phyloP scores from a whole-genome alignment of 495 filamentous ascomycete genomes.

The Mycothermus thermophilus region DNA sequence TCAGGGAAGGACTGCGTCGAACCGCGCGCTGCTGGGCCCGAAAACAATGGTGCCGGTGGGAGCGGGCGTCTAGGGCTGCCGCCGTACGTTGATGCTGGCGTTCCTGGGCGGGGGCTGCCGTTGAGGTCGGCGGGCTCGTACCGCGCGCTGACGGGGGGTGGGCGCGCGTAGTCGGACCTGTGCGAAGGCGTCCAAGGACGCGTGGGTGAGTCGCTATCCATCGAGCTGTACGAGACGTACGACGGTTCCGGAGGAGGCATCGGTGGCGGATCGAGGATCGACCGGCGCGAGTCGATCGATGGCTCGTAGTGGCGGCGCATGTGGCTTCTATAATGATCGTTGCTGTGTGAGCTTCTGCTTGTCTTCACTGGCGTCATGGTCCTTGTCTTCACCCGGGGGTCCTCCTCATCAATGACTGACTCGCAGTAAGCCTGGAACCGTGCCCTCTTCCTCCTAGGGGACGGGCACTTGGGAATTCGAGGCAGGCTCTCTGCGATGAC shows the following conservation, averaged over 20 bases:
- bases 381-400: no score
- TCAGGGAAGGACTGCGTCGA: conserved; percentile 28
- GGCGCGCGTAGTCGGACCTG: conserved; percentile 48
- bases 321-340: conserved; percentile 22
- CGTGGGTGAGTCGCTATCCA: conserved; percentile 32
- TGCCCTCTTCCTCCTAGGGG: conserved; percentile 24
- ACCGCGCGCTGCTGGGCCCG: conserved; percentile 24
- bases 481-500: conserved; percentile 16
- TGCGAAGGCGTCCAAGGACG: conserved; percentile 62
- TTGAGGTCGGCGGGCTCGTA: conserved; percentile 86
- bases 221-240: conserved; percentile 27
- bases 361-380: no score
- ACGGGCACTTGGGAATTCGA: conserved; percentile 31
- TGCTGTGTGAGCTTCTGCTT: conserved; percentile 24
- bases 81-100: conserved; percentile 73
- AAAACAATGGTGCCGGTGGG: conserved; percentile 83
- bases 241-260: conserved; percentile 33
- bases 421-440: conserved; percentile 15
- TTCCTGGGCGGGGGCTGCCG: conserved; percentile 79
- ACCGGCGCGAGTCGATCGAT: conserved; percentile 30
- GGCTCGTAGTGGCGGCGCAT: conserved; percentile 33
- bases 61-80: conserved; percentile 75
- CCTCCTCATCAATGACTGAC: conserved; percentile 2
- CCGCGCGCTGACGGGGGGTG: conserved; percentile 49
- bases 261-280: conserved; percentile 29